These are phyloP conservation scores for Fraxinus latifolia DNA, from an alignment of 305 asterid species.

Conservation along the genomic window DNA sequence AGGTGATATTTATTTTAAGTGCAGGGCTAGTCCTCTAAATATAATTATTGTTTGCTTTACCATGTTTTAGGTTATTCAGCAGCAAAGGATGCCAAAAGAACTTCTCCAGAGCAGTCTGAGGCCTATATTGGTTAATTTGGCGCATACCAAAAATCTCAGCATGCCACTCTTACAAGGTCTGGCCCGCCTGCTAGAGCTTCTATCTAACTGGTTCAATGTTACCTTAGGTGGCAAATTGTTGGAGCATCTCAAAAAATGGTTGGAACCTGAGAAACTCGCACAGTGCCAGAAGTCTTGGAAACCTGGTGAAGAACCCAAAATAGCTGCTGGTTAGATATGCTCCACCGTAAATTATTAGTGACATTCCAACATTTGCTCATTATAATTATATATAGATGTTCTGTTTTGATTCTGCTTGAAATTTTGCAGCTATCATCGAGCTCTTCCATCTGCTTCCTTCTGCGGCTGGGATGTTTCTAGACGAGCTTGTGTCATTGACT, in stretches of 20 bases:
- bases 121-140: slow-evolving; percentile 95
- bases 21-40: slow-evolving; percentile 1
- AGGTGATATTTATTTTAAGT: neutral
- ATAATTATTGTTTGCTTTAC: slow-evolving; percentile 11
- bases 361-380: neutral
- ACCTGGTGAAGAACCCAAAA: slow-evolving; percentile 99
- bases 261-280: slow-evolving; percentile 98
- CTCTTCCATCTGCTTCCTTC: slow-evolving; percentile 97
- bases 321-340: slow-evolving; percentile 82
- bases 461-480: slow-evolving; percentile 98
- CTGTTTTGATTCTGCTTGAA: slow-evolving; percentile 22
- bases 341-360: slow-evolving; percentile 20
- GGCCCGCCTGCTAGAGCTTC: slow-evolving; percentile 96
- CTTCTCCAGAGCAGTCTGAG: slow-evolving; percentile 97
- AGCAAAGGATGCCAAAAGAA: slow-evolving; percentile 98
- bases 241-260: slow-evolving; percentile 99
- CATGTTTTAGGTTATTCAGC: slow-evolving; percentile 75
- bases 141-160: slow-evolving; percentile 96
- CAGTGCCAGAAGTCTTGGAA: slow-evolving; percentile 95
- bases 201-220: slow-evolving; percentile 97
- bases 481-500: slow-evolving; percentile 94
- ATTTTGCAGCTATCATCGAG: slow-evolving; percentile 90
- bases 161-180: slow-evolving; percentile 99
- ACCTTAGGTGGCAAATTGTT: slow-evolving; percentile 96
- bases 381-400: slow-evolving; percentile 5